Base-by-base conservation (phyloP, 768 basidiomycete genomes). In the Pisolithus orientalis region DNA sequence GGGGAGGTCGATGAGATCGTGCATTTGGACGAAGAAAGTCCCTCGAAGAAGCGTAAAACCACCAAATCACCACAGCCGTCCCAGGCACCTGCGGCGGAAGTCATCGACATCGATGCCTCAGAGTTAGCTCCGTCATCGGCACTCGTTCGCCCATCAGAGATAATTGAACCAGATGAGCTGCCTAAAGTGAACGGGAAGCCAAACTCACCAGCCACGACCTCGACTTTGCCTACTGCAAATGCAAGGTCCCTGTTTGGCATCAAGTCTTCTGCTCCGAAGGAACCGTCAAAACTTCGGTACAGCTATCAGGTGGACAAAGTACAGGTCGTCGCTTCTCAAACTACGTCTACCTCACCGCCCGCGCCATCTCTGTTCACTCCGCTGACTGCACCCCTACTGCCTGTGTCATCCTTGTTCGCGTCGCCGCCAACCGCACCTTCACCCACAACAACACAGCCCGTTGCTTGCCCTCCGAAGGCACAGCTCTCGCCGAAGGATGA, bases 231-330 rank as follows among this genome's bases (percentile, higher is more conserved):
- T 1, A 53, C 62, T n/a, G 34, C 62, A 14, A 54, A 44, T 38
- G 53, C 62, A 7, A 68, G 67, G 44, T 46, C 58, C 27, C 29
- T 56, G 24, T 61, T 63, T 28, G 52, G 61, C n/a, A 39, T 67
- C 39, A 85, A 83, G 62, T 68, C 77, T 3, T 79, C 73, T 27
- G 76, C 77, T 8, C 88, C 88, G 1, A 87, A 83, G 62, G 85
- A 87, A 51, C 87, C 88, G 2, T 89, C 88, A 53, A 90, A 89
- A 62, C 73, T 90, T 52, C 80, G 88, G 27, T 85, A 76, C 59
- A 87, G 86, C 58, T 80, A 85, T 65, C 79, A 82, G 44, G 76
- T 80, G 3, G 85, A 84, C 50, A 68, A 66, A 54, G 73, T 73
- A 28, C 72, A 72, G 53, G 63, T 60, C 29, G 57, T 59, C 50